A percentile compares a stretch with the other conserved stretches of the same genome.
phyloP scores from a whole-genome alignment of 768 basidiomycete genomes.

The Russula olivacea region DNA sequence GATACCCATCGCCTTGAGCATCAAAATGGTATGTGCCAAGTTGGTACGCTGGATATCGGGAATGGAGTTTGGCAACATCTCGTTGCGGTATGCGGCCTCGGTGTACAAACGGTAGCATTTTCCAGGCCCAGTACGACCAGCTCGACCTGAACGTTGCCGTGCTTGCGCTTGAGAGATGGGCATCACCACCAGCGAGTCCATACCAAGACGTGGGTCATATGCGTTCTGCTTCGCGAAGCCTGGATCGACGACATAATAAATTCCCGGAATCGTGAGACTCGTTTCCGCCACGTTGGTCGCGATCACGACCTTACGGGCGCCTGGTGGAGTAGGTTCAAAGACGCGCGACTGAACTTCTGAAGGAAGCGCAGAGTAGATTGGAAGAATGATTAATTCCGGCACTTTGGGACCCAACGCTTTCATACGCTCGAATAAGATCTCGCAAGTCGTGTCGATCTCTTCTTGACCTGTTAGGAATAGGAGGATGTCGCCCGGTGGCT shows the following conservation, averaged over 20 bases:
- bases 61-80: slow-evolving; percentile 96
- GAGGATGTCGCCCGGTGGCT: slow-evolving; percentile 93
- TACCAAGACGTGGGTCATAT: slow-evolving; percentile 93
- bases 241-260: slow-evolving; percentile 98
- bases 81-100: slow-evolving; percentile 96
- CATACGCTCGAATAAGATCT: slow-evolving; percentile 97
- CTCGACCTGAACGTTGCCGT: slow-evolving; percentile 90
- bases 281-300: slow-evolving; percentile 99
- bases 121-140: slow-evolving; percentile 95
- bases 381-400: slow-evolving; percentile 92
- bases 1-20: slow-evolving; percentile 98
- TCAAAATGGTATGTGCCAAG: slow-evolving; percentile 84
- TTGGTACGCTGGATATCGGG: slow-evolving; percentile 98
- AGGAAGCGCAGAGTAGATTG: slow-evolving; percentile 96
- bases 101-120: slow-evolving; percentile 98
- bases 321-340: slow-evolving; percentile 96
- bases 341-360: slow-evolving; percentile 98
- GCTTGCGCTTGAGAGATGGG: slow-evolving; percentile 99
- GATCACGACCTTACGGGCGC: slow-evolving; percentile 97
- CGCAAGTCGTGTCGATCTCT: slow-evolving; percentile 96
- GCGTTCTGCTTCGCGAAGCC: slow-evolving; percentile 99
- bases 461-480: slow-evolving; percentile 98
- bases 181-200: slow-evolving; percentile 98
- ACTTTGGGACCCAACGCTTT: slow-evolving; percentile 98
- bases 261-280: slow-evolving; percentile 94